These are phyloP conservation scores for Zoysia pacifica DNA, from an alignment of 176 grass and related monocot genomes.

Conservation along the genomic window DNA sequence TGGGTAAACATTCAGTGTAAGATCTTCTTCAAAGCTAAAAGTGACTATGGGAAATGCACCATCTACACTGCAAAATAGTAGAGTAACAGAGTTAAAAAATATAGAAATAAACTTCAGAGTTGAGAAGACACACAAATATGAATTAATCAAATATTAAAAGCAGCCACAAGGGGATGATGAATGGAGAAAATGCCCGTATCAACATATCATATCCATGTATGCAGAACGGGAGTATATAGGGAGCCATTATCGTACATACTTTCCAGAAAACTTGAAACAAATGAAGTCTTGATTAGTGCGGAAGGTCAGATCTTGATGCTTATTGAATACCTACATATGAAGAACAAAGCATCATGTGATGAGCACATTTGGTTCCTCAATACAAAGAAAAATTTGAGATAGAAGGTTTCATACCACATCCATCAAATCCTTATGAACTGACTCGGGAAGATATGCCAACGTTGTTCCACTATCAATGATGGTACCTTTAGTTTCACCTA, in stretches of 20 bases:
- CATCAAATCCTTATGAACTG: slow-evolving; percentile 56
- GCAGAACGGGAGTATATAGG: not conserved
- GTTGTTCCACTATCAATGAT: slow-evolving; percentile 98
- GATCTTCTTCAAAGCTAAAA: slow-evolving; percentile 74
- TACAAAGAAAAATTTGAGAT: not conserved
- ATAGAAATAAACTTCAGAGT: not conserved
- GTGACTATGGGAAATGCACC: slow-evolving; percentile 76
- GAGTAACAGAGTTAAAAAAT: slow-evolving; percentile 35
- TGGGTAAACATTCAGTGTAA: slow-evolving; percentile 78
- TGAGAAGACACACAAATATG: not conserved
- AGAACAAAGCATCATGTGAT: slow-evolving; percentile 29
- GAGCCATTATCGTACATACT: slow-evolving; percentile 41
- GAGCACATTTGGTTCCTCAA: slow-evolving; percentile 6
- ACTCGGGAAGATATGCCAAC: slow-evolving; percentile 73
- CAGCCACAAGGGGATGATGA: not conserved
- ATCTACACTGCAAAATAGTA: slow-evolving; percentile 64
- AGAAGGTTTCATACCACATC: slow-evolving; percentile 51
- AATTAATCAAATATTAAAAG: not conserved
- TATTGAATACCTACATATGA: slow-evolving; percentile 66
- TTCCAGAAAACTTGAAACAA: slow-evolving; percentile 83
- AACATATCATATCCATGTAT: slow-evolving; percentile 10
- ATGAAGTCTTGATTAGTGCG: slow-evolving; percentile 54
- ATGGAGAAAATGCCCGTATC: not conserved
- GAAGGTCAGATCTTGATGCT: slow-evolving; percentile 50
- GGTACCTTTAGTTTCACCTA: slow-evolving; percentile 59